Evolutionary conservation across 805 yeast genomes (phyloP), one percentile per base, ranked within the genome.

Genomic region (Saccharomycopsis lassenensis): DNA sequence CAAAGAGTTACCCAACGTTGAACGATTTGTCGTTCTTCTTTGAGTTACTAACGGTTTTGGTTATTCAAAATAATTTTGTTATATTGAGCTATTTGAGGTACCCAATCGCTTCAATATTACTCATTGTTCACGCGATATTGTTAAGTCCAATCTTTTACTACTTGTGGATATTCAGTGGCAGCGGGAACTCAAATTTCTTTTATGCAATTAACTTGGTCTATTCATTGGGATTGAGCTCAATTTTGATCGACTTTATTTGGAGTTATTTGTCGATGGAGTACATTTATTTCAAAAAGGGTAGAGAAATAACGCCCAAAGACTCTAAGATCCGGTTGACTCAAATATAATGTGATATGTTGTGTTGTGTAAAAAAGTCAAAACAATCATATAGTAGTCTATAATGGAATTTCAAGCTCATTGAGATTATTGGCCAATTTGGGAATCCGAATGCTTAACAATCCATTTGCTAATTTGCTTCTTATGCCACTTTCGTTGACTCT

Each of bases 181-280:
- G 91, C 22, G 99, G 98, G 19, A 91, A 91, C 59, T 77, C 95
- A 35, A 91, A 91, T 57, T 91, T 91, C 62, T 91, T 86, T 61
- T 91, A 89, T 61, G 95, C 97, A 25, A 81, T 91, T 49, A 84
- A 91, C 3, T 65, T 91, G 40, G 82, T 79, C 2, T 79, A 85
- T 56, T 77, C 82, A 0, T 61, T 75, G 6, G 82, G 86, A 3
- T 67, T 85, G 46, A 73, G 76, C 0, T 55, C 82, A 21, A 62
- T 83, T 2, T 50, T 86, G 12, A 67, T 78, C 29, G 97, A 91
- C 49, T 70, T 83, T 46, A 59, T 79, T 8, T 86, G 97, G 95
- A 83, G 83, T 2, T 71, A 75, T 46, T 54, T 86, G 36, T 69
- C 80, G 24, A 50, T 60, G 30, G 95, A 85, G 46, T 83, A 77